A percentile compares a stretch with the other conserved stretches of the same genome.
Evolutionary conservation across 2,329 filamentous ascomycete species (phyloP).

Genomic region (Xylariomycetidae sp.): DNA sequence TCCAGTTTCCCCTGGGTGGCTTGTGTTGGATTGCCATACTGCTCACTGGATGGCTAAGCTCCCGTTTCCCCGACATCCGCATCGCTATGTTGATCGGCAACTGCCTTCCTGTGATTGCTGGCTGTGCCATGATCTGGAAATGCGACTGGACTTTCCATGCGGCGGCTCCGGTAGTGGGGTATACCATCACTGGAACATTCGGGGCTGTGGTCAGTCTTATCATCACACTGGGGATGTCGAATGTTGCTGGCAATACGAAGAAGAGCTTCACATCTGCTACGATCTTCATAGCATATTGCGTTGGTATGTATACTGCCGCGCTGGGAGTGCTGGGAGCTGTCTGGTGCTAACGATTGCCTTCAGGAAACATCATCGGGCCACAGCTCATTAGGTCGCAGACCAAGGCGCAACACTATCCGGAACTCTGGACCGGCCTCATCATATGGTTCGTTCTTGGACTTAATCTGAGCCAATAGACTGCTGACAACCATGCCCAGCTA

Average conservation of each 20-base stretch:
- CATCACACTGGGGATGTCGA: slow-evolving; percentile 51
- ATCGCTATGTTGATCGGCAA: slow-evolving; percentile 59
- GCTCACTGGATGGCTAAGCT: slow-evolving; percentile 57
- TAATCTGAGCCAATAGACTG: background rate
- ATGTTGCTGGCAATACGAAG: slow-evolving; percentile 71
- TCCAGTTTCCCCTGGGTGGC: slow-evolving; percentile 68
- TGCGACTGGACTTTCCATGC: slow-evolving; percentile 57
- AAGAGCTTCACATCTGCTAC: slow-evolving; percentile 70
- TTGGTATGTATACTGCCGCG: slow-evolving; percentile 30
- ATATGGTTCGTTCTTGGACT: slow-evolving; percentile 35
- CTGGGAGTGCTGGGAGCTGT: background rate
- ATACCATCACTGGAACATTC: slow-evolving; percentile 67
- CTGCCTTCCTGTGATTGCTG: slow-evolving; percentile 68
- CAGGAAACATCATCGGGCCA: slow-evolving; percentile 67
- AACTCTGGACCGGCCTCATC: slow-evolving; percentile 64
- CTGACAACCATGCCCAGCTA: slow-evolving; percentile 41
- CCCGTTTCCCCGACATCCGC: slow-evolving; percentile 55
- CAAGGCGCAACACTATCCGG: slow-evolving; percentile 61
- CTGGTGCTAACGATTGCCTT: slow-evolving; percentile 3
- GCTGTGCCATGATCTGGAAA: slow-evolving; percentile 71
- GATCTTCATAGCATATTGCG: slow-evolving; percentile 70
- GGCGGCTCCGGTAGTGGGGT: slow-evolving; percentile 61
- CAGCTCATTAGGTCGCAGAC: slow-evolving; percentile 64
- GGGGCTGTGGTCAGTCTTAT: slow-evolving; percentile 60
- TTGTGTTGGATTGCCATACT: slow-evolving; percentile 64